Evolutionary conservation across 768 basidiomycete species (phyloP), one percentile per base, ranked within the genome.

Genomic region (Mrakia gelida): DNA sequence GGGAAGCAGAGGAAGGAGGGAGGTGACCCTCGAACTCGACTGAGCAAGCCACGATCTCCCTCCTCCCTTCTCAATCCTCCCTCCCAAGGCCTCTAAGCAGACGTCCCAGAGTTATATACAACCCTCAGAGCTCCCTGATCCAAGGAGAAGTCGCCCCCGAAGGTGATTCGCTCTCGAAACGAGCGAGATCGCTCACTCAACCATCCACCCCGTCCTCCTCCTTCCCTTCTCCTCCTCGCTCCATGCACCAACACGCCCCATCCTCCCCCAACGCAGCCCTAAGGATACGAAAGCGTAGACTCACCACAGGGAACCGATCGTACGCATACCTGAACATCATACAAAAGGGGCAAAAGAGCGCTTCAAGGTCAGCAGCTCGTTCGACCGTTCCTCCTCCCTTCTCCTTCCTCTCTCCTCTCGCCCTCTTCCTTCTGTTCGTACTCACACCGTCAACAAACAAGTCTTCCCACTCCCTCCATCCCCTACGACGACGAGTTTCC

Each of bases 391-490:
- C 43, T 34, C 8, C 21, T 15, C 16, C 30, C 32, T 34, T 8
- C 13, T 45, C 32, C 15, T 32, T 70, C 41, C 41, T 18, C 28
- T 21, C 30, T 28, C 3, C 30, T 26, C 32, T 30, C 32, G 49
- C 28, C 15, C 62, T 15, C 45, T 16, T 15, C 62, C 8, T 21
- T 16, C 56, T 34, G n/a, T 28, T 8, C 15, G 21, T 18, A 78
- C 77, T 63, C 73, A 79, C 78, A 79, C 75, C 1, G 74, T 75
- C n/a, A 79, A 65, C 71, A 79, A 26, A n/a, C 74, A 79, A 11
- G 78, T 79, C 75, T 79, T 79, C 16, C 78, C 78, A 30, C 78
- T 75, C 16, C 78, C 78, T 38, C 78, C 78, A 67, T 79, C 78
- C 2, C 78, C 78, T 6, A 79, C 78, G 45, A 79, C 78, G 30